Conservation (phyloP, 257 asterid genomes). For the Petunia axillaris region DNA sequence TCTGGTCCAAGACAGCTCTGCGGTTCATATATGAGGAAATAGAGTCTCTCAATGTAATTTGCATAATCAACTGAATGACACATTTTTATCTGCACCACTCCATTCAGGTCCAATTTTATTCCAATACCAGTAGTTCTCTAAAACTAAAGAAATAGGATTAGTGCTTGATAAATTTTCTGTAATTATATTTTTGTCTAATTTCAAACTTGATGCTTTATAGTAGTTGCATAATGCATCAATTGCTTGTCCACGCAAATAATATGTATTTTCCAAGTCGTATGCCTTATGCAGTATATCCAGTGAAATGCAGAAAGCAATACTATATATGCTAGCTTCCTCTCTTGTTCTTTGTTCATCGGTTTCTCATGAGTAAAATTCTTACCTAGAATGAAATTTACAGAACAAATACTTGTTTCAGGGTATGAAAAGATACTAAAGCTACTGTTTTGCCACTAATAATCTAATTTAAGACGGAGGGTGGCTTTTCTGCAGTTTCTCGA, state of each 20-base stretch:
- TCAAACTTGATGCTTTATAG: not conserved
- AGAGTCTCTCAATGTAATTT: not conserved
- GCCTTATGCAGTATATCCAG: not conserved
- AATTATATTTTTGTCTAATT: not conserved
- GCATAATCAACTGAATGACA: not conserved
- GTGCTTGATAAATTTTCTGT: not conserved
- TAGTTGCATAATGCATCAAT: not conserved
- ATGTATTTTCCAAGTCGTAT: slow-evolving; percentile 4
- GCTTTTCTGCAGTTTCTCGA: too few relatives aligned
- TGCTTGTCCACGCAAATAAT: not conserved
- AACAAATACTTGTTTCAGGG: not conserved
- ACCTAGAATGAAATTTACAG: not conserved
- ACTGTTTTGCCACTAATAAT: too few relatives aligned
- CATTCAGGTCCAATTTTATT: not conserved
- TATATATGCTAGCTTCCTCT: not conserved
- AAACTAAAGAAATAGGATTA: not conserved
- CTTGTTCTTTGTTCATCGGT: not conserved
- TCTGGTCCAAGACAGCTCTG: slow-evolving; percentile 33
- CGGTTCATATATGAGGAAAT: slow-evolving; percentile 10
- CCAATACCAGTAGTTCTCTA: not conserved
- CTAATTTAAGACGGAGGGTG: not conserved
- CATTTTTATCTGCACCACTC: not conserved
- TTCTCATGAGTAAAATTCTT: not conserved
- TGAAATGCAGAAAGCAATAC: not conserved
- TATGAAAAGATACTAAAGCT: not conserved